Evolutionary conservation across 2,329 filamentous ascomycete genomes (phyloP).

Genomic region (Amphichorda felina): DNA sequence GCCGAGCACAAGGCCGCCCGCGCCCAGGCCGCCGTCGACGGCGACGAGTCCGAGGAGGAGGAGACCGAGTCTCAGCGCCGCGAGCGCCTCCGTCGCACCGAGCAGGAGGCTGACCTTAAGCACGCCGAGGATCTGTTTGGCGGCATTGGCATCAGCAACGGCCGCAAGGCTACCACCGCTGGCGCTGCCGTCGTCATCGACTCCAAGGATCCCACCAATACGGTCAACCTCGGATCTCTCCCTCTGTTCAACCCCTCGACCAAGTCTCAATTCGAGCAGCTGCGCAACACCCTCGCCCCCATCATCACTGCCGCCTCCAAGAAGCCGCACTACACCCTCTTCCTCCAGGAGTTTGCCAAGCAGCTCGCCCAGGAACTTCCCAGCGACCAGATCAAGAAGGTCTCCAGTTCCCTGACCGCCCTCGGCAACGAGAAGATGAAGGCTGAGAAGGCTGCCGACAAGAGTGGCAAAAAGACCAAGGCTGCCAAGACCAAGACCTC

Average conservation of each 20-base stretch:
- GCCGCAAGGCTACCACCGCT: constrained; percentile 56
- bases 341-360: constrained; percentile 85
- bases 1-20: constrained; percentile 61
- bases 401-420: constrained; percentile 76
- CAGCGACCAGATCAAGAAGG: constrained; percentile 94
- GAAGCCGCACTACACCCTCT: constrained; percentile 83
- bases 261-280: constrained; percentile 72
- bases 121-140: constrained; percentile 90
- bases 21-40: constrained; percentile 36
- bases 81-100: constrained; percentile 62
- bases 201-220: constrained; percentile 59
- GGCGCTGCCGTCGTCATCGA: constrained; percentile 58
- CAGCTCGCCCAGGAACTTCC: constrained; percentile 76
- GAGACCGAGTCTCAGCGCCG: constrained; percentile 64
- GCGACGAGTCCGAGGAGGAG: constrained; percentile 43
- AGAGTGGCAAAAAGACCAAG: constrained; percentile 94
- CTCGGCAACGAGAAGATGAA: constrained; percentile 97
- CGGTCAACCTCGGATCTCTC: constrained; percentile 69
- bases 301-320: constrained; percentile 64
- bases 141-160: constrained; percentile 52
- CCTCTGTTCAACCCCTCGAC: constrained; percentile 82
- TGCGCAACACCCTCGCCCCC: constrained; percentile 70
- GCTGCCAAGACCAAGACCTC: constrained; percentile 90
- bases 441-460: constrained; percentile 91
- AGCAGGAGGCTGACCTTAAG: constrained; percentile 79